phyloP scores from a whole-genome alignment of 2,329 filamentous ascomycete genomes.

The Bimuria novae-zelandiae region DNA sequence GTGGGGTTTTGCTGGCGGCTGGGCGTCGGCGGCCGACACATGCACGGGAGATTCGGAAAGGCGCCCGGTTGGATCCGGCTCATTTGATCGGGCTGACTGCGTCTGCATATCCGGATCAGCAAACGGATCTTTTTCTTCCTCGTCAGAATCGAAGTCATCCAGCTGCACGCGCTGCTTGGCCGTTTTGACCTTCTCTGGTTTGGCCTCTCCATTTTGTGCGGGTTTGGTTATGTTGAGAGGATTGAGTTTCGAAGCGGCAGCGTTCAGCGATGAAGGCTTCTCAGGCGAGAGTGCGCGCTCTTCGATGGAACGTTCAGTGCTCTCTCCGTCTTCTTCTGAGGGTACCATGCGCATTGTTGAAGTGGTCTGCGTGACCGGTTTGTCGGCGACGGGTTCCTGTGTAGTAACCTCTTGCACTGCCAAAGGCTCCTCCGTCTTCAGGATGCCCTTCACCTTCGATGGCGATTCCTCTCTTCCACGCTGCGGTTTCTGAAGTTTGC shows the following conservation, averaged over 20 bases:
- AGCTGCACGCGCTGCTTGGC: slow-evolving; percentile 68
- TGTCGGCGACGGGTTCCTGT: slow-evolving; percentile 21
- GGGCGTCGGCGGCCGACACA: slow-evolving; percentile 61
- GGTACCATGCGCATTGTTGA: slow-evolving; percentile 43
- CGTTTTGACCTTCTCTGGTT: slow-evolving; percentile 62
- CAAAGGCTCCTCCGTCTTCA: slow-evolving; percentile 38
- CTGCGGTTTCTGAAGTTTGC: slow-evolving; percentile 44
- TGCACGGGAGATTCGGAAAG: slow-evolving; percentile 72
- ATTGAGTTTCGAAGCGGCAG: slow-evolving; percentile 22
- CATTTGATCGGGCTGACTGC: slow-evolving; percentile 22
- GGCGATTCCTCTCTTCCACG: slow-evolving; percentile 39
- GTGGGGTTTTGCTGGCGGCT: slow-evolving; percentile 35
- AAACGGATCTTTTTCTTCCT: slow-evolving; percentile 53
- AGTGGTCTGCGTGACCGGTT: slow-evolving; percentile 22
- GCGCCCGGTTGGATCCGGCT: slow-evolving; percentile 31
- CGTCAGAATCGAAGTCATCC: slow-evolving; percentile 70
- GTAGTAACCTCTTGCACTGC: slow-evolving; percentile 15
- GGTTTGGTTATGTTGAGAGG: slow-evolving; percentile 45
- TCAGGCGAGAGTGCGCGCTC: slow-evolving; percentile 28
- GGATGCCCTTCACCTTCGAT: slow-evolving; percentile 36
- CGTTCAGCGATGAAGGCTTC: slow-evolving; percentile 23
- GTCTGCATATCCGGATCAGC: slow-evolving; percentile 44
- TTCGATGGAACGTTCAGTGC: slow-evolving; percentile 19
- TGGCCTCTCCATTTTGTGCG: slow-evolving; percentile 52
- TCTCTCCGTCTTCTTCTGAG: slow-evolving; percentile 31